phyloP scores from a whole-genome alignment of 2,329 filamentous ascomycete genomes.

The Calonectria crousiana region DNA sequence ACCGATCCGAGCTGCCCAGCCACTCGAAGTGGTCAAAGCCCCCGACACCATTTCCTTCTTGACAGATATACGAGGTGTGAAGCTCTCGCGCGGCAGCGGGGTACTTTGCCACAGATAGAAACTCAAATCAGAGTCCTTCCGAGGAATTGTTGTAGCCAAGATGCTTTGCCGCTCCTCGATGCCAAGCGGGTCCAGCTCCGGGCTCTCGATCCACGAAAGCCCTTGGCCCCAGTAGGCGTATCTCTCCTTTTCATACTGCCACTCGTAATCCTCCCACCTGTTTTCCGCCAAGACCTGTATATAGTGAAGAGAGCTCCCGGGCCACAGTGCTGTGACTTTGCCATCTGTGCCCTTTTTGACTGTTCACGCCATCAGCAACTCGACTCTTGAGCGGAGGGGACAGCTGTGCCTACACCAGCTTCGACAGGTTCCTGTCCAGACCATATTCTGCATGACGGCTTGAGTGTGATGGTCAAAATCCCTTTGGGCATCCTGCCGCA shows the following conservation, averaged over 20 bases:
- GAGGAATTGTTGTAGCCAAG: neutral
- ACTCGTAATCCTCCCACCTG: constrained; percentile 43
- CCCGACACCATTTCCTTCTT: neutral
- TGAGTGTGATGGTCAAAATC: constrained; percentile 61
- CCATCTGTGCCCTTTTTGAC: constrained; percentile 49
- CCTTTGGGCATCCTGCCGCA: constrained; percentile 49
- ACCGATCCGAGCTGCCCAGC: neutral
- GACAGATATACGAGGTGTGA: neutral
- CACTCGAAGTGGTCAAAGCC: neutral
- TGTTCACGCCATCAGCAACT: constrained; percentile 5
- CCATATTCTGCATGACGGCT: constrained; percentile 55
- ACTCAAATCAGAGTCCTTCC: constrained; percentile 22
- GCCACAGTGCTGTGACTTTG: constrained; percentile 55
- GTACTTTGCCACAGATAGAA: constrained; percentile 27
- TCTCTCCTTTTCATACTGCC: constrained; percentile 35
- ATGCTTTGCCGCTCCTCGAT: constrained; percentile 20
- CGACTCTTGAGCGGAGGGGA: neutral
- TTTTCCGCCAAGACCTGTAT: constrained; percentile 54
- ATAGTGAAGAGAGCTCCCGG: constrained; percentile 60
- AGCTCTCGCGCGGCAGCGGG: constrained; percentile 11
- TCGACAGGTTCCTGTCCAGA: constrained; percentile 57
- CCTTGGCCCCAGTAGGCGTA: constrained; percentile 39
- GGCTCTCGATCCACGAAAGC: constrained; percentile 38
- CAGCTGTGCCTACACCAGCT: constrained; percentile 55
- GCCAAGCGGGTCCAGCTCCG: constrained; percentile 34